Percentiles rank a stretch among this genome's conserved stretches.
Conservation (phyloP, 2,329 filamentous ascomycete genomes). For the Ophiocordyceps camponoti-saundersi region DNA sequence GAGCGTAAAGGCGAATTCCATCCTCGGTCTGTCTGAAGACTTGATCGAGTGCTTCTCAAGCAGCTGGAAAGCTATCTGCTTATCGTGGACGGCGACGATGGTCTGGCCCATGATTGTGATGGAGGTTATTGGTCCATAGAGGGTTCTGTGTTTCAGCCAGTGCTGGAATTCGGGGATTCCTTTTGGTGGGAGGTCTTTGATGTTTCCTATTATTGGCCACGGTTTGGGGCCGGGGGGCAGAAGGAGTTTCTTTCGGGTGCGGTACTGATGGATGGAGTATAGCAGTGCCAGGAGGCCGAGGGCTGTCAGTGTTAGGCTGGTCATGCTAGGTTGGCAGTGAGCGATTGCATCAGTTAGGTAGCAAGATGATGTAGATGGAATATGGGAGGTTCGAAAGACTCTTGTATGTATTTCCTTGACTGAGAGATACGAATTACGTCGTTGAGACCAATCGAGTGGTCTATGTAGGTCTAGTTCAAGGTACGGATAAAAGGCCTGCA, state of each 20-base stretch:
- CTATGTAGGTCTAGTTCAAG: no score
- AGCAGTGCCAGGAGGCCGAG: no score
- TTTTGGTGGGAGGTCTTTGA: conserved; percentile 2
- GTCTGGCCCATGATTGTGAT: conserved; percentile 22
- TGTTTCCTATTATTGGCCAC: conserved; percentile 3
- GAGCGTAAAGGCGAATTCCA: background rate
- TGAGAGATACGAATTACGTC: no score
- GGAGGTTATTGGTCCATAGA: conserved; percentile 25
- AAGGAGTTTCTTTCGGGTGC: no score
- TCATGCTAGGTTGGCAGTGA: no score
- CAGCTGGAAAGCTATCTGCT: conserved; percentile 16
- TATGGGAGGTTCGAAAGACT: no score
- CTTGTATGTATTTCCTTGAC: no score
- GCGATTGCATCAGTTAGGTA: no score
- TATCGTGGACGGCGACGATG: conserved; percentile 22
- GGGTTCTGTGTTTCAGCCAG: conserved; percentile 3
- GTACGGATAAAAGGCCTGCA: no score
- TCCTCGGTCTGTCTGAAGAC: background rate
- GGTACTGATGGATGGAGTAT: no score
- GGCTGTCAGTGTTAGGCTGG: no score
- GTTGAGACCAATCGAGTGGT: no score
- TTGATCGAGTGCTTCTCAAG: conserved; percentile 9
- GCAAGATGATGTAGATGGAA: background rate
- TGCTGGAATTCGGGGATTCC: conserved; percentile 2
- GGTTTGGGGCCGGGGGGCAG: conserved; percentile 4